These are phyloP conservation scores for Austroboletus niveus DNA, from an alignment of 1,284 basidiomycete genomes.

Conservation along the genomic window DNA sequence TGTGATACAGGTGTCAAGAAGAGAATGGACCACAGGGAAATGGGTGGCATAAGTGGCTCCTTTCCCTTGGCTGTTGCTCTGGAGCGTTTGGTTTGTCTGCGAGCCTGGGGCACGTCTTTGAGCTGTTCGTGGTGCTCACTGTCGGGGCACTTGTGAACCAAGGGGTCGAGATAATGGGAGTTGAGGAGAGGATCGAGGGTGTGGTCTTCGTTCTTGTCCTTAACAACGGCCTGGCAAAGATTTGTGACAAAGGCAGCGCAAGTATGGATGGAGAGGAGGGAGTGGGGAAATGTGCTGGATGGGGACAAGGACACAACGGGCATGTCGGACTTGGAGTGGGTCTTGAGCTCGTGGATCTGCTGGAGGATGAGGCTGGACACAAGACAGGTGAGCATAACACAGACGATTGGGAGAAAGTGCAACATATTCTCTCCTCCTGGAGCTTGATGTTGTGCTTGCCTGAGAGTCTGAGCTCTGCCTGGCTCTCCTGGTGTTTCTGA, in stretches of 20 bases:
- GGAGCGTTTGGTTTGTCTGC: conserved; percentile 31
- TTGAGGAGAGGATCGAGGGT: too few species aligned
- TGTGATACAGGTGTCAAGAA: conserved; percentile 21
- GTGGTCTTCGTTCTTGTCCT: too few species aligned
- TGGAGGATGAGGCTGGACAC: conserved; percentile 49
- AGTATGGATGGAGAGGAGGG: conserved; percentile 38
- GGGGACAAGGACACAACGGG: conserved; percentile 21
- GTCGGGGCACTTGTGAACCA: conserved; percentile 44
- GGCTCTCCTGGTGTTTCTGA: too few species aligned
- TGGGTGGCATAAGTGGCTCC: conserved; percentile 30
- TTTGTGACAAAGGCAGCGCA: conserved; percentile 38
- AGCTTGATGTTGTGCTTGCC: too few species aligned
- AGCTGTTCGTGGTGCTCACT: too few species aligned
- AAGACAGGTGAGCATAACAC: conserved; percentile 3
- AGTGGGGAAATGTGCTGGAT: conserved; percentile 48
- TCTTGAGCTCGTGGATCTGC: conserved; percentile 58
- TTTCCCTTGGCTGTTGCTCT: conserved; percentile 37
- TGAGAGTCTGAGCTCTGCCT: too few species aligned
- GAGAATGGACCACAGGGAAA: conserved; percentile 23
- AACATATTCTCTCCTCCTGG: conserved; percentile 55
- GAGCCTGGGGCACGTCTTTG: conserved; percentile 41
- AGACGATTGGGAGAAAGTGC: conserved; percentile 6
- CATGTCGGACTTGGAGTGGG: conserved; percentile 17
- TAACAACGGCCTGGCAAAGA: too few species aligned
- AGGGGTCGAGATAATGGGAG: conserved; percentile 46